phyloP scores from a whole-genome alignment of 2,329 filamentous ascomycete genomes.

The Lachnellula cervina region DNA sequence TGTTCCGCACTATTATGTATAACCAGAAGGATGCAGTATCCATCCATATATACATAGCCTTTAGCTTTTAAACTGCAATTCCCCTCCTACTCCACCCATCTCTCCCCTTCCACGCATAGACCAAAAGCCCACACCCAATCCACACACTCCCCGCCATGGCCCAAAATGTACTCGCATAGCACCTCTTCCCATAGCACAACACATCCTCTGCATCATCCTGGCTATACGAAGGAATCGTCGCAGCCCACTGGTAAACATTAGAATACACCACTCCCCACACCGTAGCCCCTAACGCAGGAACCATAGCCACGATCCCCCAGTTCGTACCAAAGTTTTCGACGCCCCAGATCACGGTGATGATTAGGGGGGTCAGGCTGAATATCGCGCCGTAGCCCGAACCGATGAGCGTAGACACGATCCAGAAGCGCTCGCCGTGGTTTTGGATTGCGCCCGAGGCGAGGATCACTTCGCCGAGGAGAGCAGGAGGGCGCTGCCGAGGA shows the following conservation, averaged over 20 bases:
- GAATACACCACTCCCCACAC: conserved; percentile 92
- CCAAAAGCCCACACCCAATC: conserved; percentile 66
- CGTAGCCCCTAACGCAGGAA: conserved; percentile 81
- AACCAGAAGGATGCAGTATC: too few species aligned
- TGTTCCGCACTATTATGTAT: too few species aligned
- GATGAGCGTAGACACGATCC: conserved; percentile 76
- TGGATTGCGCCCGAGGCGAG: conserved; percentile 74
- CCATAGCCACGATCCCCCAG: conserved; percentile 91
- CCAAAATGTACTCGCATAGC: conserved; percentile 82
- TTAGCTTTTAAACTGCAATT: conserved; percentile 53
- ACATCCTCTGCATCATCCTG: conserved; percentile 40
- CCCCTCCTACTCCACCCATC: conserved; percentile 72
- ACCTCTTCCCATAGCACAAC: conserved; percentile 76
- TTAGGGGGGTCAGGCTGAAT: conserved; percentile 84
- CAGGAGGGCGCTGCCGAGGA: conserved; percentile 68
- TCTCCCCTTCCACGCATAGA: conserved; percentile 72
- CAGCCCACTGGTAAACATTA: conserved; percentile 67
- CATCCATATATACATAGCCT: not conserved
- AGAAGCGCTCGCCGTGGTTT: conserved; percentile 72
- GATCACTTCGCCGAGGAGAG: conserved; percentile 72
- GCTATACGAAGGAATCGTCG: conserved; percentile 40
- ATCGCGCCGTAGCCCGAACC: conserved; percentile 90
- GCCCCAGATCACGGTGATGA: conserved; percentile 96
- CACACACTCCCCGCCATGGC: conserved; percentile 77
- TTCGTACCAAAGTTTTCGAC: conserved; percentile 98